A percentile compares a stretch with the other conserved stretches of the same genome.
Evolutionary conservation across 129 eudicot genomes (phyloP).

Genomic region (Calendula officinalis): DNA sequence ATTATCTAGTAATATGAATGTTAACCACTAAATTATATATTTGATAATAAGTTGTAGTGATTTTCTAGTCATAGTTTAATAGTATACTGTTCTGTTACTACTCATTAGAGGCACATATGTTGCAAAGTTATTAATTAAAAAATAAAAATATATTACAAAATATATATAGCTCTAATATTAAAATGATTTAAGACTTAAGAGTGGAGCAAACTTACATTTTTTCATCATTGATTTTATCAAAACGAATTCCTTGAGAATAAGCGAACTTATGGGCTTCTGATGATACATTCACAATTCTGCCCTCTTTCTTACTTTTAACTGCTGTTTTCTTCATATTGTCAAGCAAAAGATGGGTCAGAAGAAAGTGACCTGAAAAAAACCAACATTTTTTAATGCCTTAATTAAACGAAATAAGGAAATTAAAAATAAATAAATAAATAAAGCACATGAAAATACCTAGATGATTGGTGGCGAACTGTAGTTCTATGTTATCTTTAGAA

Average conservation of each 20-base stretch:
- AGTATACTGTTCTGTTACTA: not conserved
- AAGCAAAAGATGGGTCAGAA: conserved; percentile 59
- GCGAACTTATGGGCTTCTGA: conserved; percentile 64
- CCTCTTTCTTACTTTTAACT: conserved; percentile 52
- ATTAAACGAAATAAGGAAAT: not conserved
- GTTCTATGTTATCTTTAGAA: conserved; percentile 79
- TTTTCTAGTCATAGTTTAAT: not conserved
- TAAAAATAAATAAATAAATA: conserved; percentile 8
- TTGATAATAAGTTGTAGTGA: not conserved
- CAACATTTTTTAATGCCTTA: not conserved
- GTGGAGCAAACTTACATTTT: conserved; percentile 38
- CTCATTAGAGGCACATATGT: not conserved
- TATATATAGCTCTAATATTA: not conserved
- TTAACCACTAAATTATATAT: not conserved
- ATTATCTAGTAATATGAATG: not conserved
- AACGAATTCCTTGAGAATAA: conserved; percentile 67
- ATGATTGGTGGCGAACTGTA: conserved; percentile 92
- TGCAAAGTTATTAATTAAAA: not conserved
- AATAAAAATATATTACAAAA: not conserved
- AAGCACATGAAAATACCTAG: conserved; percentile 52
- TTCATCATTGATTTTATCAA: conserved; percentile 55
- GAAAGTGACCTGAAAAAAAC: conserved; percentile 68
- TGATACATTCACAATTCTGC: conserved; percentile 74
- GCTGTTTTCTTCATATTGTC: conserved; percentile 78
- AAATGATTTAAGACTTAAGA: not conserved